Conservation (phyloP, 1,284 basidiomycete species). For the Ceraceosorus guamensis region DNA sequence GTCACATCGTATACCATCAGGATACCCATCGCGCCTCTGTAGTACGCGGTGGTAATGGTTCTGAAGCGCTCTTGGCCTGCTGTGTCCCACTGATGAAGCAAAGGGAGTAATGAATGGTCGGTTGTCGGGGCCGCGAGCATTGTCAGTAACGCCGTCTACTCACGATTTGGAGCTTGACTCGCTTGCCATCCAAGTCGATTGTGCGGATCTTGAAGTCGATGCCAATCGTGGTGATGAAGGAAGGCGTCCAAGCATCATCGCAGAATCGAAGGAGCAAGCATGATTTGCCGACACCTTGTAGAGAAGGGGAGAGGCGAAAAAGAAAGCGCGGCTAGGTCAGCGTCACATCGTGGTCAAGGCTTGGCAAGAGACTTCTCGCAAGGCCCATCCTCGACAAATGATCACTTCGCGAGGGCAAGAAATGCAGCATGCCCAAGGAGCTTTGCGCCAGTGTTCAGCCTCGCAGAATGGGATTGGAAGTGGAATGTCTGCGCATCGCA, state of each 20-base stretch:
- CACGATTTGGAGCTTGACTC: slow-evolving; percentile 93
- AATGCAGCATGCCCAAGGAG: too few species aligned
- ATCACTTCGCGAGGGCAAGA: too few species aligned
- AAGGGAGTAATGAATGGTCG: background rate
- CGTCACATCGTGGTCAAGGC: too few species aligned
- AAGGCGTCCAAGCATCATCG: slow-evolving; percentile 99
- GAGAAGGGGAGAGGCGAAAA: too few species aligned
- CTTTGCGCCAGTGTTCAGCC: too few species aligned
- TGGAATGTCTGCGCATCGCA: too few species aligned
- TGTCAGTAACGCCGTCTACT: slow-evolving; percentile 45
- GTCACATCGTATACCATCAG: slow-evolving; percentile 97
- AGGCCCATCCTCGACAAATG: too few species aligned
- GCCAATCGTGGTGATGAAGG: slow-evolving; percentile 96
- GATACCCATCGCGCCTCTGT: slow-evolving; percentile 99
- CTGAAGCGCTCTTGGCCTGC: slow-evolving; percentile 98
- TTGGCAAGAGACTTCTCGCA: too few species aligned
- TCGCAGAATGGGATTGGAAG: too few species aligned
- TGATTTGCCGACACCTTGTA: slow-evolving; percentile 73
- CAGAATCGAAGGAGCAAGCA: slow-evolving; percentile 97
- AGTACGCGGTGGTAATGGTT: slow-evolving; percentile 99
- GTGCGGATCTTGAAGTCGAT: slow-evolving; percentile 65
- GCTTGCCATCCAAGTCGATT: slow-evolving; percentile 90
- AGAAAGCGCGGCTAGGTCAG: too few species aligned
- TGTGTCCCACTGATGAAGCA: slow-evolving; percentile 76
- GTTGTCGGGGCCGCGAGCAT: background rate